Conservation (phyloP, 2,329 filamentous ascomycete species). For the Colletotrichum camelliae region DNA sequence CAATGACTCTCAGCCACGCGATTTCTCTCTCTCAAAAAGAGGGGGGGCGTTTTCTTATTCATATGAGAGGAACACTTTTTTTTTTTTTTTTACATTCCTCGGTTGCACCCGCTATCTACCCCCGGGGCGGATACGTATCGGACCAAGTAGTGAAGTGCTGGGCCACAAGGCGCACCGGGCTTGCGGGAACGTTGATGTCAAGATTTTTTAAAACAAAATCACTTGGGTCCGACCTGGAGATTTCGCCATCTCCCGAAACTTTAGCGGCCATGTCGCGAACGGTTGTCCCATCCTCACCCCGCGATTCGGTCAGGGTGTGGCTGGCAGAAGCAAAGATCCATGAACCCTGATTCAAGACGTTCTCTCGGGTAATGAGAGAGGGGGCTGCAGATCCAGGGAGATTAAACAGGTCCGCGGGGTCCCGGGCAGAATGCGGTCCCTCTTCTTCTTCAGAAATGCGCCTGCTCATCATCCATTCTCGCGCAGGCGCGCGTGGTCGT, state of each 20-base stretch:
- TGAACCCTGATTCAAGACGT: conserved; percentile 6
- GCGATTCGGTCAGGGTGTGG: not conserved
- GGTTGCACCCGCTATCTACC: not conserved
- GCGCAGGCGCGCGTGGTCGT: not conserved
- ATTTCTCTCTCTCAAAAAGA: not conserved
- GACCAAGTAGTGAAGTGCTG: not conserved
- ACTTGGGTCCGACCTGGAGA: not conserved
- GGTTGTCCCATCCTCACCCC: not conserved
- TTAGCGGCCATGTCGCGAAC: not conserved
- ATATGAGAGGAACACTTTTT: not conserved
- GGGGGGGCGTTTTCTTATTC: not conserved
- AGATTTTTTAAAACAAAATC: not conserved
- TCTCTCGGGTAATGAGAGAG: not conserved
- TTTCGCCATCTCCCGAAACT: not conserved
- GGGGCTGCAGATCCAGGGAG: not conserved
- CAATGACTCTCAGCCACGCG: conserved; percentile 20
- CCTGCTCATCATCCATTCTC: not conserved
- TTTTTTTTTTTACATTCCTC: not conserved
- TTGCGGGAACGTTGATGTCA: not conserved
- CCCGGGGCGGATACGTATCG: not conserved
- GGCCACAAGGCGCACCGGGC: not conserved
- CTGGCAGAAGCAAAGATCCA: not conserved
- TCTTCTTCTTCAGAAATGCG: not conserved
- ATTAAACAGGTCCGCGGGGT: not conserved
- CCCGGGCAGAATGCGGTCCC: not conserved